Percentiles rank a stretch among this genome's conserved stretches.
These are phyloP conservation scores for Nothophaeocryptopus gaeumannii DNA, from an alignment of 2,329 filamentous ascomycete species.

Conservation along the genomic window DNA sequence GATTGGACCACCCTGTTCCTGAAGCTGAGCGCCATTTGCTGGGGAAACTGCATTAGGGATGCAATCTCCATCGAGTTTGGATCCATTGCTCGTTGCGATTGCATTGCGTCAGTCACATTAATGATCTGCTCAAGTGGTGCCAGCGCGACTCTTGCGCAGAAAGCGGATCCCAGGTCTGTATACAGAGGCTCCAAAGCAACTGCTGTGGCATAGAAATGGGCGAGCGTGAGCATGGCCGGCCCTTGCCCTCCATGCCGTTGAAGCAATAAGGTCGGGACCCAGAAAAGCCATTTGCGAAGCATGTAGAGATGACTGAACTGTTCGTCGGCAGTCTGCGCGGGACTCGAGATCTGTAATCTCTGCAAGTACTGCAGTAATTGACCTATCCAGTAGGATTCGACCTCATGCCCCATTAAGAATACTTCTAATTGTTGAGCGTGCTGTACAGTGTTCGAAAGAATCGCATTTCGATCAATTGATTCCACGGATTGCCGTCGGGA, in stretches of 20 bases:
- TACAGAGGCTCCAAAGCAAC: slow-evolving; percentile 87
- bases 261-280: slow-evolving; percentile 82
- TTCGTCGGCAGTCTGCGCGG: slow-evolving; percentile 61
- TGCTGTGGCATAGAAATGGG: slow-evolving; percentile 87
- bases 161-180: slow-evolving; percentile 84
- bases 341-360: slow-evolving; percentile 40
- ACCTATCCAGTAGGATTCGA: slow-evolving; percentile 49
- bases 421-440: slow-evolving; percentile 45
- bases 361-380: slow-evolving; percentile 49
- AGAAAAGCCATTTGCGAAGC: slow-evolving; percentile 90
- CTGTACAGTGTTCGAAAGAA: slow-evolving; percentile 42
- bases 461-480: slow-evolving; percentile 22
- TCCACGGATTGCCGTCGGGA: slow-evolving; percentile 21
- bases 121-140: slow-evolving; percentile 84
- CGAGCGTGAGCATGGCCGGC: slow-evolving; percentile 76
- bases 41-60: slow-evolving; percentile 47
- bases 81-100: slow-evolving; percentile 40
- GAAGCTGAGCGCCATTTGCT: slow-evolving; percentile 43
- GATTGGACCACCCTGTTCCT: slow-evolving; percentile 32
- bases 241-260: slow-evolving; percentile 73
- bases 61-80: slow-evolving; percentile 43
- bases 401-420: slow-evolving; percentile 43
- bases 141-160: slow-evolving; percentile 67
- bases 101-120: slow-evolving; percentile 68
- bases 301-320: slow-evolving; percentile 89